Evolutionary conservation across 192 early-diverging fungal species (phyloP), one percentile per base, ranked within the genome.

Genomic region (Geranomyces michiganensis): DNA sequence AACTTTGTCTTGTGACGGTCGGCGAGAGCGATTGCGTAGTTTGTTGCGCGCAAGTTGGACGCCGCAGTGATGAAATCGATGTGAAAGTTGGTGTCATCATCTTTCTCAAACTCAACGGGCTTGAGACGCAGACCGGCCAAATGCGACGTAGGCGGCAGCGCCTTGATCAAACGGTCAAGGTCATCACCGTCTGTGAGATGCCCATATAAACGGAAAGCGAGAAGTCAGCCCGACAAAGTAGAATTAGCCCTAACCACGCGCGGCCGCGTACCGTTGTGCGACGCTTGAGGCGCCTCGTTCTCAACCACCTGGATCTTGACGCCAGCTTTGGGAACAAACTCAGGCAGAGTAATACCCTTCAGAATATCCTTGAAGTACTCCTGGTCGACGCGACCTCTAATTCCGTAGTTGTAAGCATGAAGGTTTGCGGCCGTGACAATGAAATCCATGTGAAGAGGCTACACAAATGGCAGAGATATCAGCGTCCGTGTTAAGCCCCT

Each of bases 21-120:
- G 14, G 97, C 91, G 26, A 88, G 88, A 0, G 84, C 77, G 61
- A 99, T 99, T 64, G 85, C 87, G 75, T 93, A 96, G 70, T 92
- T 82, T 26, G 78, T 78, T 1, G 95, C 97, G 49, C 97, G 94
- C 79, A 98, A 76, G 84, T 99, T 99, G 43, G 97, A 98, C 19
- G 94, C 89, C 0, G 97, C 96, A 1, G 97, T 94, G 74, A 99
- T 92, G 81, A 98, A 99, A 78, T 99, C 97, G 70, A 99, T 97
- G 77, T 99, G 97, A 88, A 95, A 96, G 85, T 99, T 99, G 77
- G 88, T 91, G 71, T 99, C 97, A 76, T 99, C 97, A 77, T 99
- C 97, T 67, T 99, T 99, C 78, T 99, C 97, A 79, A 99, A 99
- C 65, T 98, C 96, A 14, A 89, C 91, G 24, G 96, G 94, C 44